Evolutionary conservation across 2,329 filamentous ascomycete species (phyloP), one percentile per base, ranked within the genome.

Genomic region (Phyllosticta citriasiana): DNA sequence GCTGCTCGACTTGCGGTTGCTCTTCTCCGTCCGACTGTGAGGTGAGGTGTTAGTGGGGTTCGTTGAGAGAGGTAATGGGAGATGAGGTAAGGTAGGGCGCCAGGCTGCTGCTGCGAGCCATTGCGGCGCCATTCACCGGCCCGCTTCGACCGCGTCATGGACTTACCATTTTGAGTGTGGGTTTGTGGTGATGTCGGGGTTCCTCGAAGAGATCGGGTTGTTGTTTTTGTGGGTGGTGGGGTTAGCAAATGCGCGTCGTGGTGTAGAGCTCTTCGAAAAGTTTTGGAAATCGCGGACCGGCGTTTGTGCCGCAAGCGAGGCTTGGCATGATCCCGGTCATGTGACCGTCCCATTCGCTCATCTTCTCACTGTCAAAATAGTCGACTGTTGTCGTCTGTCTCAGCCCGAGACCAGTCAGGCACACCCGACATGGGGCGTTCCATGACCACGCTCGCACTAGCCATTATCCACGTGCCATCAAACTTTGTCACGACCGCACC

Each of bases 1-100:
- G 84, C 74, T 82, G 80, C 77, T 88, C 91, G 71, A 80, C 76
- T 80, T 89, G 88, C 79, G 87, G 86, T 81, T 87, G 91, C 88
- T 97, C 93, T 97, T 97, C 94, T 97, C 93, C 93, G 91, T 97
- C 93, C 91, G 93, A 97, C 94, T 97, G 70, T 65, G 24, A 12
- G 22, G 30, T 22, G 5, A 22, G 4, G 27, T 24, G 24, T 40
- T 53, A 35, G 54, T 51, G 50, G 27, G 47, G 22, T 35, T 47
- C 1, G 8, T n/a, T 19, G 19, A 22, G 24, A 10, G 16, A 16
- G 33, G 33, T 16, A 53, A 9, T 2, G 52, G 52, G 22, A 5
- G 22, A 5, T 7, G 47, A 14, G 3, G 47, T 2, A 8, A 12
- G 47, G 3, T n/a, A 6, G 6, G 47, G 47, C 19, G 47, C 6